A percentile compares a stretch with the other conserved stretches of the same genome.
Evolutionary conservation across 2,329 filamentous ascomycete species (phyloP).

Genomic region (Fusarium floridanum): DNA sequence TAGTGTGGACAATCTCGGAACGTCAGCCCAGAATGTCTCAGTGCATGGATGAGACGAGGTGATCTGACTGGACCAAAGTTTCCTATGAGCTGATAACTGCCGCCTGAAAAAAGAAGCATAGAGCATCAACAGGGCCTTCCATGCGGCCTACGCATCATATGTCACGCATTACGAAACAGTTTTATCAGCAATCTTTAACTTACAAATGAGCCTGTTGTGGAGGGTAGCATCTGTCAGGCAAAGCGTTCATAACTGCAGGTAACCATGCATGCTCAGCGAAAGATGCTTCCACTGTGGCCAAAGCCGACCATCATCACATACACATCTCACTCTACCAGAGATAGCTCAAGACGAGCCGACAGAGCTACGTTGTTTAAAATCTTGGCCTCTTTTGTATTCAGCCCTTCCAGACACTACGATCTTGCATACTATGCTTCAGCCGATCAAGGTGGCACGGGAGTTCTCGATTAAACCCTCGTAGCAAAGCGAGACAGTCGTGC

Average conservation of each 20-base stretch:
- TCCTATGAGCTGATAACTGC: not conserved
- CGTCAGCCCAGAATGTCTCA: not conserved
- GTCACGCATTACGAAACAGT: not conserved
- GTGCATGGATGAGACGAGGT: not conserved
- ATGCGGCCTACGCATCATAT: not conserved
- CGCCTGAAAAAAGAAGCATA: not conserved
- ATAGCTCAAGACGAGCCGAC: not conserved
- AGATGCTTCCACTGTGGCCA: not conserved
- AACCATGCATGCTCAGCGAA: not conserved
- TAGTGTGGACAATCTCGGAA: not conserved
- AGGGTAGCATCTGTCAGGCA: not conserved
- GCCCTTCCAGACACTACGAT: not conserved
- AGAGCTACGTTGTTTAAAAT: not conserved
- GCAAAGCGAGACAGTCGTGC: not conserved
- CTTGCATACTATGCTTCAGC: not conserved
- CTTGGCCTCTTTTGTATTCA: not conserved
- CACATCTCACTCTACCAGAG: not conserved
- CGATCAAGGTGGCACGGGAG: too few relatives aligned
- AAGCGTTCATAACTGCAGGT: not conserved
- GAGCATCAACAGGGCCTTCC: not conserved
- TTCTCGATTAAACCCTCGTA: not conserved
- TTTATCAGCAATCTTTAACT: not conserved
- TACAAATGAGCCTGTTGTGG: not conserved
- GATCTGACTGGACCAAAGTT: not conserved
- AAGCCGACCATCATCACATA: not conserved